phyloP scores from a whole-genome alignment of 371 early-diverging fungal species.

The Chytridium lagenaria region DNA sequence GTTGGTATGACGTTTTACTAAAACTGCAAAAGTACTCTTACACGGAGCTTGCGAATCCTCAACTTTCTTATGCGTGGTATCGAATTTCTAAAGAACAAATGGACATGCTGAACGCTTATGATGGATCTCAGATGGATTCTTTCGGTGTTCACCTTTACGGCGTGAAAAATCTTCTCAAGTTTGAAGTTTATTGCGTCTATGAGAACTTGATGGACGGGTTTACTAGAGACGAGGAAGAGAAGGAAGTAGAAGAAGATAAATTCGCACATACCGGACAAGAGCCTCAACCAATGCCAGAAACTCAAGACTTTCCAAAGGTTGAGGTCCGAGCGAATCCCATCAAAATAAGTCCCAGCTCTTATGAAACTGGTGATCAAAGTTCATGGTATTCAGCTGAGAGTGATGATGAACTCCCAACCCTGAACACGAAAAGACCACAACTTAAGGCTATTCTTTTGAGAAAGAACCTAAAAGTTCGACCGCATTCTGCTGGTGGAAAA shows the following conservation, averaged over 20 bases:
- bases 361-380: too few species aligned
- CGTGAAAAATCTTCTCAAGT: background rate
- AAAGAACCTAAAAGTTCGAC: too few species aligned
- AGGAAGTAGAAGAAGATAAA: background rate
- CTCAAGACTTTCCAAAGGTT: too few species aligned
- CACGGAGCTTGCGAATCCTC: background rate
- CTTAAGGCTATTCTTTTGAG: background rate
- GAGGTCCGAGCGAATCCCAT: background rate
- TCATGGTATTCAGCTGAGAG: background rate
- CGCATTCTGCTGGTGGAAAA: background rate
- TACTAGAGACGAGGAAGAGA: background rate
- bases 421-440: background rate
- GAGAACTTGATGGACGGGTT: background rate
- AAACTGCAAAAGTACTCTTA: background rate
- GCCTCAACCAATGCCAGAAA: too few species aligned
- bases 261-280: too few species aligned
- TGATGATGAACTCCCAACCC: background rate
- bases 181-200: background rate
- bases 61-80: slow-evolving; percentile 1
- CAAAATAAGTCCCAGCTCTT: too few species aligned
- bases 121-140: slow-evolving; percentile 5
- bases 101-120: background rate
- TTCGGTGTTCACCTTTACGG: slow-evolving; percentile 9
- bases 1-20: background rate
- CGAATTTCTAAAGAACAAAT: slow-evolving; percentile 1